A percentile compares a stretch with the other conserved stretches of the same genome.
Conservation (phyloP, 257 asterid genomes). For the Solanum rostratum region DNA sequence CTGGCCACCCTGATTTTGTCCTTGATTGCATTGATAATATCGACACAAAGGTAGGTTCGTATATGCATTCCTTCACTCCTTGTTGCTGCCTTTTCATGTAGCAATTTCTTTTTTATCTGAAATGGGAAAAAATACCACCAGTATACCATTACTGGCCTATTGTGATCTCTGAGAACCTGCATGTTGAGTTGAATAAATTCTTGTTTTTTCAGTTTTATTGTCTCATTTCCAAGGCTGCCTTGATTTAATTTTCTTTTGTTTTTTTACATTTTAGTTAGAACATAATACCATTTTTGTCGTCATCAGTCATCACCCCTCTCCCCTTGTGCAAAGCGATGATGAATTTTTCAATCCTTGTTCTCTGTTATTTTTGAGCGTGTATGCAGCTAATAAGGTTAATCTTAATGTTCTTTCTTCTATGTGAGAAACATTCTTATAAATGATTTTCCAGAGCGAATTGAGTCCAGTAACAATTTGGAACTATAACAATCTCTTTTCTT, state of each 20-base stretch:
- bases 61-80: not conserved
- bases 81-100: not conserved
- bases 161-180: not conserved
- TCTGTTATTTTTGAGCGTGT: not conserved
- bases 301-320: not conserved
- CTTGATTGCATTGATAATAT: slow-evolving; percentile 94
- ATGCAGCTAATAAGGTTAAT: not conserved
- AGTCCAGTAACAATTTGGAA: not conserved
- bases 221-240: not conserved
- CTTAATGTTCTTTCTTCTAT: not conserved
- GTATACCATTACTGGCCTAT: not conserved
- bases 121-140: not conserved
- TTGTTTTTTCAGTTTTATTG: not conserved
- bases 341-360: not conserved
- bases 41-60: slow-evolving; percentile 70
- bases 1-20: slow-evolving; percentile 82
- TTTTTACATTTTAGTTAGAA: not conserved
- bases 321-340: not conserved
- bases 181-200: not conserved
- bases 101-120: not conserved
- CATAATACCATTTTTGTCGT: not conserved
- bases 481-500: not conserved
- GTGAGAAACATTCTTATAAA: not conserved
- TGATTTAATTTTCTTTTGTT: not conserved
- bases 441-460: not conserved